Conservation (phyloP, 257 asterid genomes). For the Leptodermis oblonga region DNA sequence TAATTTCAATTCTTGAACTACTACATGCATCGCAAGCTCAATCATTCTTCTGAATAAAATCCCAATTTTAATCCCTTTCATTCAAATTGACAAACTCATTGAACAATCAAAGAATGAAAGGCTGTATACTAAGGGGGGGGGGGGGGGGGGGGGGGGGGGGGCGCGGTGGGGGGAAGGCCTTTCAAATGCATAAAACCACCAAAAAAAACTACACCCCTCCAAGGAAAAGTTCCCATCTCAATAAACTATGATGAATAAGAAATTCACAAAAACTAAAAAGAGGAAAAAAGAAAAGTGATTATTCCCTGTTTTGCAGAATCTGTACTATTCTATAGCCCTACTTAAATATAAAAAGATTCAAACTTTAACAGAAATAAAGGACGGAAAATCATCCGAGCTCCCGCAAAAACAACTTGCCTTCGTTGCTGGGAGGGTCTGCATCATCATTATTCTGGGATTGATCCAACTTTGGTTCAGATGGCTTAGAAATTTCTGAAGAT, state of each 20-base stretch:
- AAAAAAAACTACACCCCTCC: no score
- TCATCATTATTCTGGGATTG: conserved; percentile 6
- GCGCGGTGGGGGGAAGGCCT: no score
- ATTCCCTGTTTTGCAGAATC: no score
- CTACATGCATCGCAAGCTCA: background rate
- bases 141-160: no score
- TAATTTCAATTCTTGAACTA: background rate
- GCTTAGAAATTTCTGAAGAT: conserved; percentile 1
- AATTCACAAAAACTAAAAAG: background rate
- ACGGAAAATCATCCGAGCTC: background rate
- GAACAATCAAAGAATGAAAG: background rate
- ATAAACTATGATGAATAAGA: no score
- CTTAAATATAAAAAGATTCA: background rate
- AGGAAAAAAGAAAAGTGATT: background rate
- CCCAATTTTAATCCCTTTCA: background rate
- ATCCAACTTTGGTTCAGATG: background rate
- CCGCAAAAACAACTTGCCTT: conserved; percentile 6
- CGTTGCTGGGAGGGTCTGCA: background rate
- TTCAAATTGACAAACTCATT: background rate
- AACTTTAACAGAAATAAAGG: background rate
- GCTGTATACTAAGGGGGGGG: no score
- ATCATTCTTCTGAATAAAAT: background rate
- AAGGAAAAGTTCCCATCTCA: no score
- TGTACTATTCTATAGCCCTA: no score
- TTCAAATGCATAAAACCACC: no score